Evolutionary conservation across 108 stramenopile species (phyloP), one percentile per base, ranked within the genome.

Genomic region (Fragilaria crotonensis): DNA sequence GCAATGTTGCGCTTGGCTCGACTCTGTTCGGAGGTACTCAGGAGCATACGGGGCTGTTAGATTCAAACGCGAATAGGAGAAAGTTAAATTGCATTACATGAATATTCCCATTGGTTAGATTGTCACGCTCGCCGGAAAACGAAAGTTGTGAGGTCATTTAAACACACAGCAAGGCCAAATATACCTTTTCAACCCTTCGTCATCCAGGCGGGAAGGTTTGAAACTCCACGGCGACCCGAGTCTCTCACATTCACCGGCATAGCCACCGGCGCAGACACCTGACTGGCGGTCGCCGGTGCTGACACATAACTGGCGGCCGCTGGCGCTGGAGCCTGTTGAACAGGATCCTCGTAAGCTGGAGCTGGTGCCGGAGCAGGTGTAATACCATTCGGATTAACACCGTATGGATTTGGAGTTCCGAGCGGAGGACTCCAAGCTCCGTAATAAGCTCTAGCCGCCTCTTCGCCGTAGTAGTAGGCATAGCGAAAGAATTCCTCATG

Each of bases 181-280:
- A n/a, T n/a, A n/a, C 14, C 14, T 41, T 41, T 41, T 41, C 36
- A 41, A 11, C 60, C 59, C 63, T 81, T 71, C 22, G 83, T 92
- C 91, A 93, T 93, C 92, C 92, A 93, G 4, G 92, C 92, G 25
- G 92, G 92, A 20, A 93, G 65, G 68, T 93, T 93, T 3, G 84
- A 85, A 2, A 93, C 92, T 51, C 73, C 85, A 33, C 92, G 70
- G 23, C 75, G 72, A 52, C 91, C 81, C 20, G 91, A 80, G 53
- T 93, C 91, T 36, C 84, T 83, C 26, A 73, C 51, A 9, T 62
- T 44, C 25, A 67, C 45, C 9, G 61, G 62, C 0, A 63, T 47
- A 5, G 59, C 59, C 18, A 54, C 63, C 21, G 62, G 50, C 3
- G 67, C 30, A 29, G 73, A 23, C 29, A 52, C 51, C 22, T 45